Evolutionary conservation across 2,329 filamentous ascomycete species (phyloP).

Genomic region (Bipolaris victoriae): DNA sequence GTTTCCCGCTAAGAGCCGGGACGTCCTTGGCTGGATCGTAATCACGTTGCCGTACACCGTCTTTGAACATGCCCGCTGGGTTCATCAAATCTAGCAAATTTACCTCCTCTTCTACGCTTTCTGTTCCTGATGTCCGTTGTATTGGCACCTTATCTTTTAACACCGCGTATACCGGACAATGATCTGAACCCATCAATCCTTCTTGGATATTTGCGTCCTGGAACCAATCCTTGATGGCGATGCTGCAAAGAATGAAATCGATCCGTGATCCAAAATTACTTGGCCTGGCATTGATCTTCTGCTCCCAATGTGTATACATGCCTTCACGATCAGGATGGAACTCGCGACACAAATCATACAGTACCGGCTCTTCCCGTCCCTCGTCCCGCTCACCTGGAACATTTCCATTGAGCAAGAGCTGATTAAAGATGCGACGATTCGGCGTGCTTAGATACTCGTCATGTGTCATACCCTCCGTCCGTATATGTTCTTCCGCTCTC

Average conservation of each 20-base stretch:
- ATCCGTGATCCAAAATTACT: conserved; percentile 93
- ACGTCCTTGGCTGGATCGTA: conserved; percentile 69
- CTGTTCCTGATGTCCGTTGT: conserved; percentile 2
- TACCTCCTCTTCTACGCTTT: conserved; percentile 54
- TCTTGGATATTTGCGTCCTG: conserved; percentile 85
- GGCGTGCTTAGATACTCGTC: conserved; percentile 76
- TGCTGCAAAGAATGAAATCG: conserved; percentile 87
- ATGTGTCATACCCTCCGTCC: conserved; percentile 70
- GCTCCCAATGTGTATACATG: conserved; percentile 99
- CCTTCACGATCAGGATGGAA: conserved; percentile 80
- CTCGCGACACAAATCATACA: conserved; percentile 83
- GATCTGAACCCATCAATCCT: conserved; percentile 90
- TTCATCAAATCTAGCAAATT: conserved; percentile 78
- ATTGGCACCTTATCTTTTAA: conserved; percentile 68
- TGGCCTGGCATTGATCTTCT: conserved; percentile 91
- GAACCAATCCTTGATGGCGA: conserved; percentile 81
- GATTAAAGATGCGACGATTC: conserved; percentile 80
- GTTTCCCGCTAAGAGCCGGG: conserved; percentile 76
- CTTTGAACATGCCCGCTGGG: conserved; percentile 70
- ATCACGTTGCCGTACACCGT: conserved; percentile 69
- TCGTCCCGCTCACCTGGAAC: conserved; percentile 71
- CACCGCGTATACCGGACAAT: conserved; percentile 88
- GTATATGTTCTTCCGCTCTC: conserved; percentile 72
- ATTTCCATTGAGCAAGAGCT: conserved; percentile 76
- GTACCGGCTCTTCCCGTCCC: conserved; percentile 70